Percentiles rank a stretch among this genome's conserved stretches.
Evolutionary conservation across 2,329 filamentous ascomycete species (phyloP).

Genomic region (Sphaerulina vaccinii): DNA sequence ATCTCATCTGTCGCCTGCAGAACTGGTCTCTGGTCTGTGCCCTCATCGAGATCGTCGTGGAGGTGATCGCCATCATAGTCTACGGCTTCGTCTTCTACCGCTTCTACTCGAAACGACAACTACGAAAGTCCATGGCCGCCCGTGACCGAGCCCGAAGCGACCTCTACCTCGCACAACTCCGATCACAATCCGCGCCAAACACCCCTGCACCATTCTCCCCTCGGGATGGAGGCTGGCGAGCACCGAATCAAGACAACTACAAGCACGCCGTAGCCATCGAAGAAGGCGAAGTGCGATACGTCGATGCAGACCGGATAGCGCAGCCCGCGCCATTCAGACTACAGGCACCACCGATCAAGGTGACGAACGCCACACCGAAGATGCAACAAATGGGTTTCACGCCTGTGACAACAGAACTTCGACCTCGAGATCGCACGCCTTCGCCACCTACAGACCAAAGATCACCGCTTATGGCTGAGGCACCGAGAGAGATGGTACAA

Average conservation of each 20-base stretch:
- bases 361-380: conserved; percentile 75
- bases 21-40: conserved; percentile 96
- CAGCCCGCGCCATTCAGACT: conserved; percentile 69
- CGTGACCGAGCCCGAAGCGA: conserved; percentile 93
- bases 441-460: conserved; percentile 38
- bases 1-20: conserved; percentile 85
- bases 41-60: conserved; percentile 93
- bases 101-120: conserved; percentile 92
- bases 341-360: conserved; percentile 76
- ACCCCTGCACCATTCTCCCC: conserved; percentile 69
- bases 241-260: conserved; percentile 43
- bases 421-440: conserved; percentile 25
- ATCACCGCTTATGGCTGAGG: conserved; percentile 40
- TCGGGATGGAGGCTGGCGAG: conserved; percentile 52
- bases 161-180: conserved; percentile 73
- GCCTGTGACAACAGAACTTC: conserved; percentile 35
- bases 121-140: conserved; percentile 94
- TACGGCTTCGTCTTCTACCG: conserved; percentile 97
- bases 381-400: conserved; percentile 63
- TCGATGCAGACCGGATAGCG: conserved; percentile 54
- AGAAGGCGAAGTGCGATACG: conserved; percentile 56
- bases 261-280: conserved; percentile 39
- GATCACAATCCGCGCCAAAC: conserved; percentile 84
- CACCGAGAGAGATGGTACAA: conserved; percentile 51
- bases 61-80: conserved; percentile 84